A percentile compares a stretch with the other conserved stretches of the same genome.
Evolutionary conservation across 495 filamentous ascomycete genomes (phyloP).

Genomic region (Daldinia concentrica): DNA sequence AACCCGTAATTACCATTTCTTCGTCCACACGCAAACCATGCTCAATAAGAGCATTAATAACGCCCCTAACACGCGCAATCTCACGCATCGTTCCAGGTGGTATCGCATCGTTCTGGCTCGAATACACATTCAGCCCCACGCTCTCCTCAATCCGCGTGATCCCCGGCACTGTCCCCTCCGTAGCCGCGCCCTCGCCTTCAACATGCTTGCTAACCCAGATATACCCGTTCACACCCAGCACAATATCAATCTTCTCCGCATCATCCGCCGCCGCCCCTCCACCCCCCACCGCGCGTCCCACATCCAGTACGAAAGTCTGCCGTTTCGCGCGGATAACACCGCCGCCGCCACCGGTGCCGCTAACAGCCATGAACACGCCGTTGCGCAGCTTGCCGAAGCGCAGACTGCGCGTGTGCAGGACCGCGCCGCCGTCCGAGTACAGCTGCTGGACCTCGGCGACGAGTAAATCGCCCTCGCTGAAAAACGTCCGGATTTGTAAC

Average conservation of each 20-base stretch:
- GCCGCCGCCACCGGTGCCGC: constrained; percentile 79
- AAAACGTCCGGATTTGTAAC: constrained; percentile 92
- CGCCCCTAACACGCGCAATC: constrained; percentile 82
- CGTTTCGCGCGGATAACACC: constrained; percentile 82
- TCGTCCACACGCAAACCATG: constrained; percentile 88
- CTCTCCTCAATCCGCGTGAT: constrained; percentile 88
- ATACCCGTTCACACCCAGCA: constrained; percentile 94
- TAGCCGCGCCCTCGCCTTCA: constrained; percentile 56
- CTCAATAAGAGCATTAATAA: constrained; percentile 82
- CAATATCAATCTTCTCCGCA: constrained; percentile 80
- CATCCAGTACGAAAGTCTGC: constrained; percentile 83
- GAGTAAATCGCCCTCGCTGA: constrained; percentile 87
- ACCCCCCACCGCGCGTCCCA: constrained; percentile 60
- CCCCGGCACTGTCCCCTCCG: constrained; percentile 51
- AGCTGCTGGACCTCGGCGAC: constrained; percentile 92
- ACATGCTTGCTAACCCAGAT: constrained; percentile 90
- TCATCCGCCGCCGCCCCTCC: constrained; percentile 68
- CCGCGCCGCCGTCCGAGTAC: constrained; percentile 80
- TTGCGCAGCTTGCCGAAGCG: constrained; percentile 96
- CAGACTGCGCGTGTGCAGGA: constrained; percentile 85
- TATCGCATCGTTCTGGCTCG: constrained; percentile 89
- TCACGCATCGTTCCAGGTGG: constrained; percentile 78
- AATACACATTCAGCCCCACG: constrained; percentile 75
- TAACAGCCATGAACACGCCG: constrained; percentile 84
- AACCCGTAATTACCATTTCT: constrained; percentile 84